These are phyloP conservation scores for Ensete ventricosum DNA, from an alignment of 176 grass and related monocot genomes.

Conservation along the genomic window DNA sequence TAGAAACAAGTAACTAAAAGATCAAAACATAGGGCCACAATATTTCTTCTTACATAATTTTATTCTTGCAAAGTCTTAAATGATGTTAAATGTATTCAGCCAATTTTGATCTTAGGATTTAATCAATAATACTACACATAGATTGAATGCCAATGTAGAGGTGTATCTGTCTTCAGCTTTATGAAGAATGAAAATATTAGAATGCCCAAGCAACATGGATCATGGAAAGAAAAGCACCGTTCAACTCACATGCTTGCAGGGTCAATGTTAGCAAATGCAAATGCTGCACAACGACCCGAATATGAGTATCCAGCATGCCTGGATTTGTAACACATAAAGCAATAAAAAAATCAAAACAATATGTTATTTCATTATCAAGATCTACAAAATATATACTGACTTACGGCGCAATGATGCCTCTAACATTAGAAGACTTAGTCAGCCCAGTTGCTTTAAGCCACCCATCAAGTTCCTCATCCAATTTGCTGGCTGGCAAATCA, in stretches of 20 bases:
- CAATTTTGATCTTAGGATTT: too few relatives aligned
- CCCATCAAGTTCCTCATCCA: conserved; percentile 72
- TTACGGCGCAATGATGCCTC: conserved; percentile 95
- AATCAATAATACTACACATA: too few relatives aligned
- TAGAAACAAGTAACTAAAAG: too few relatives aligned
- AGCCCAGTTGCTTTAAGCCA: conserved; percentile 61
- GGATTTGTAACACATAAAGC: conserved; percentile 14
- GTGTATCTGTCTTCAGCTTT: too few relatives aligned
- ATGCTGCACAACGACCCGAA: conserved; percentile 81
- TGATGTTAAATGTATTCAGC: too few relatives aligned
- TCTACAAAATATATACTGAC: conserved; percentile 10
- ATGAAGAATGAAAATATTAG: too few relatives aligned
- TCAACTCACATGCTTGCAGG: conserved; percentile 73
- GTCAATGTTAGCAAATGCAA: conserved; percentile 97
- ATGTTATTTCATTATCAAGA: background rate
- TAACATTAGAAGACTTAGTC: conserved; percentile 73
- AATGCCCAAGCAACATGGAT: too few relatives aligned
- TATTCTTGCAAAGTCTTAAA: too few relatives aligned
- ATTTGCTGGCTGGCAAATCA: conserved; percentile 48
- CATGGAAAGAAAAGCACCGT: background rate
- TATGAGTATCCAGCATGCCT: conserved; percentile 99
- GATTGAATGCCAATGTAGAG: too few relatives aligned
- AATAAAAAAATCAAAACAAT: background rate
- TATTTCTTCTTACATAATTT: too few relatives aligned
- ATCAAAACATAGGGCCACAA: too few relatives aligned